Conservation (phyloP, 2,329 filamentous ascomycete species). For the Clonostachys byssicola region DNA sequence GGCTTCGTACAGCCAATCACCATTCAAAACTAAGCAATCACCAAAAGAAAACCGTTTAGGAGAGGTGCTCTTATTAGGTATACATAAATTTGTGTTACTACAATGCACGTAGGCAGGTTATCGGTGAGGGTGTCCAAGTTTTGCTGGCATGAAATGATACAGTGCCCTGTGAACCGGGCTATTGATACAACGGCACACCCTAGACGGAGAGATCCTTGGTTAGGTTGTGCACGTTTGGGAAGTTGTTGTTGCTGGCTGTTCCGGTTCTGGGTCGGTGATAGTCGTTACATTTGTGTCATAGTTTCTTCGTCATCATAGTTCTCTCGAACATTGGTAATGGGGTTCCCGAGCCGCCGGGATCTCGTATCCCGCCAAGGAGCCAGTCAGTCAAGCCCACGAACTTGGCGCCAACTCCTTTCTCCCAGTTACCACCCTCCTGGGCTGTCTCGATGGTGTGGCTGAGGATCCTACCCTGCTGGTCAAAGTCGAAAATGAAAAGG, state of each 20-base stretch:
- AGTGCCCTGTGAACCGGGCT: too few species aligned
- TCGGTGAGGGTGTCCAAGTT: background rate
- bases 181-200: too few species aligned
- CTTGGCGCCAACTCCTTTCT: slow-evolving; percentile 72
- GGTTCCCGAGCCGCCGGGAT: slow-evolving; percentile 22
- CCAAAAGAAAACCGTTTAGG: too few species aligned
- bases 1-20: too few species aligned
- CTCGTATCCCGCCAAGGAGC: slow-evolving; percentile 72
- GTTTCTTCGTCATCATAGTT: slow-evolving; percentile 3
- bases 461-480: slow-evolving; percentile 75
- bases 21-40: too few species aligned
- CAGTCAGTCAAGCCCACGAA: slow-evolving; percentile 93
- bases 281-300: too few species aligned
- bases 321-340: slow-evolving; percentile 25
- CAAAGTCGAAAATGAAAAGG: slow-evolving; percentile 94
- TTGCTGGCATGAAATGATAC: too few species aligned
- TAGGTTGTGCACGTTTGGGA: too few species aligned
- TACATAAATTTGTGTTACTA: background rate
- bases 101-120: background rate
- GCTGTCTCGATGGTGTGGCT: slow-evolving; percentile 94
- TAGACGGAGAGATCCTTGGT: too few species aligned
- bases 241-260: too few species aligned
- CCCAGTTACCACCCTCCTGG: slow-evolving; percentile 78
- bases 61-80: background rate
- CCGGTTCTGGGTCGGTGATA: too few species aligned